Evolutionary conservation across 75 land plant species (phyloP).

Genomic region (Cupressus sempervirens): DNA sequence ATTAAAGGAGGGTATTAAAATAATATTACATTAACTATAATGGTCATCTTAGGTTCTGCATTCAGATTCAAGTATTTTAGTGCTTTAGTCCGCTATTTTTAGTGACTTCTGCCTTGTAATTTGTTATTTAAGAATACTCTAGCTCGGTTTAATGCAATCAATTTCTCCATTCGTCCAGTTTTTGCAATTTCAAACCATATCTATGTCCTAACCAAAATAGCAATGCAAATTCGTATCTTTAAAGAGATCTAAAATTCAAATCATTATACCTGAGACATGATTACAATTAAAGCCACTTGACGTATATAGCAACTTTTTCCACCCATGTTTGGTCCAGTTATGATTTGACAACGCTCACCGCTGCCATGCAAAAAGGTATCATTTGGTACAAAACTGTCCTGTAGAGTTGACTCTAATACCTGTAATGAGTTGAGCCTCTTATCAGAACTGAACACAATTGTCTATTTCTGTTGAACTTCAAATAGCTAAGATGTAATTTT

Average conservation of each 20-base stretch:
- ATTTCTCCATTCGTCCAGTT: too few species aligned
- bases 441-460: not conserved
- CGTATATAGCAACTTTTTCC: conserved; percentile 99
- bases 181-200: not conserved
- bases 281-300: conserved; percentile 90
- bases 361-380: conserved; percentile 70
- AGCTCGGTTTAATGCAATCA: too few species aligned
- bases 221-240: not conserved
- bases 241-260: not conserved
- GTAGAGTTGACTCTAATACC: conserved; percentile 75
- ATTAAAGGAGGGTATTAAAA: too few species aligned
- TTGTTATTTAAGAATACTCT: too few species aligned
- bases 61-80: too few species aligned
- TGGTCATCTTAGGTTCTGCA: too few species aligned
- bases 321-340: conserved; percentile 99
- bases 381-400: conserved; percentile 91
- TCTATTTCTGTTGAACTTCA: not conserved
- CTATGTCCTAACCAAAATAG: not conserved
- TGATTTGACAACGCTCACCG: conserved; percentile 68
- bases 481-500: not conserved
- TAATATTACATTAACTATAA: too few species aligned
- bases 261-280: conserved; percentile 89
- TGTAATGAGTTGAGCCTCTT: conserved; percentile 19
- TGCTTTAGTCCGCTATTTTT: too few species aligned
- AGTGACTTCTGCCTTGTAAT: too few species aligned